Evolutionary conservation across 164 flowering plant genomes (phyloP), one percentile per base, ranked within the genome.

Genomic region (Vitis rupestris): DNA sequence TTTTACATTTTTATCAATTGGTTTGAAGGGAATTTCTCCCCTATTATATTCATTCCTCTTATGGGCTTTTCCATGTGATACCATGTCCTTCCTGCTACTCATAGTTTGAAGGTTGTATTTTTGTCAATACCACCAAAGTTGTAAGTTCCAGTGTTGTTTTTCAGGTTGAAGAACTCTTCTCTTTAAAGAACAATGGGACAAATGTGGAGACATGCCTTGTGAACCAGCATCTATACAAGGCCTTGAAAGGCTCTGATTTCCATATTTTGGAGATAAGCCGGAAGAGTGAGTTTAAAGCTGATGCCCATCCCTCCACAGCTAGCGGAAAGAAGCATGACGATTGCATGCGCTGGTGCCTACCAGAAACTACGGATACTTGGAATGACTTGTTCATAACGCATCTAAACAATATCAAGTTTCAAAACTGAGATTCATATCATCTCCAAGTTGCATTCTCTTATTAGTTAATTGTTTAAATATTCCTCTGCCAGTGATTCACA

Each of bases 291-390:
- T 88, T 80, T 74, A 86, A 98, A 76, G 98, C 97, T 52, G 98
- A 96, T 78, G 98, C 94, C 59, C 99, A 96, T 77, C 98, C 99
- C 49, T 80, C 95, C 0, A 71, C 82, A 2, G 84, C 93, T 8
- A 97, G 98, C 65, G 99, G 97, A 66, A 96, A 96, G 84, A 91
- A 86, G 69, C 99, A 96, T 13, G 91, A 88, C n/a, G 98, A 96
- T 71, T 96, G 99, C 84, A 93, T 96, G 99, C 99, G 93, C 72
- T 96, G 98, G 99, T 96, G 99, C 88, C 74, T 92, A 72, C 97
- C 97, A 9, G 98, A 95, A 61, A 55, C 88, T 65, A 88, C 95
- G 1, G 98, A 94, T 85, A 83, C 89, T 53, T 92, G 99, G 99
- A 94, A 92, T 78, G 97, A 94, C 75, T 72, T 94, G 79, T 83